These are phyloP conservation scores for Lentinula guzmanii DNA, from an alignment of 768 basidiomycete species.

Conservation along the genomic window DNA sequence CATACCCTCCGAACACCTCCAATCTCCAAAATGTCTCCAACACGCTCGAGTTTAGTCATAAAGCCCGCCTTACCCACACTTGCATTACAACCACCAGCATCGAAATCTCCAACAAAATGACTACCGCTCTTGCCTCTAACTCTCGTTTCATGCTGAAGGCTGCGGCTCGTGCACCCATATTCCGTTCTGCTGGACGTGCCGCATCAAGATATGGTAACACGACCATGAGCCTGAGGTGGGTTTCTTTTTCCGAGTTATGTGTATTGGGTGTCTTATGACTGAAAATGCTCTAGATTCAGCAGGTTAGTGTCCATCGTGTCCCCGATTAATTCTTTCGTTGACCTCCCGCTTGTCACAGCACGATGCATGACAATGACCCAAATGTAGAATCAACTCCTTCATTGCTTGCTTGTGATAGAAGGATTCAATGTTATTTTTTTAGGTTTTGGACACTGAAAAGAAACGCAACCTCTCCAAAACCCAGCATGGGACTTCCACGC, in stretches of 20 bases:
- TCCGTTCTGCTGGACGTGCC: background rate
- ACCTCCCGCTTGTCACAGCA: background rate
- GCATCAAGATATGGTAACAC: background rate
- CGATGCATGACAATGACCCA: slow-evolving; percentile 7
- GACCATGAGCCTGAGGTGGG: background rate
- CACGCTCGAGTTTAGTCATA: background rate
- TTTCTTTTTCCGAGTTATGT: background rate
- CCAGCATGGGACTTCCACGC: slow-evolving; percentile 3
- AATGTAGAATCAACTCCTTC: background rate
- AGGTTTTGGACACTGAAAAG: slow-evolving; percentile 4
- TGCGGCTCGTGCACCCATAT: background rate
- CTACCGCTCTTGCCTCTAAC: background rate
- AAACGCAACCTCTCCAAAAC: slow-evolving; percentile 2
- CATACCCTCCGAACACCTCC: background rate
- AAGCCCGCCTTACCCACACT: background rate
- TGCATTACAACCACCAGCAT: background rate
- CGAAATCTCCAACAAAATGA: background rate
- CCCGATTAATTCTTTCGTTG: background rate
- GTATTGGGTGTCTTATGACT: too few species aligned
- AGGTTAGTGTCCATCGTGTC: background rate
- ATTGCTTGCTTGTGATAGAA: background rate
- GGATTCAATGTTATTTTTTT: background rate
- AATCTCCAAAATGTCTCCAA: background rate
- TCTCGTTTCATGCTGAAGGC: background rate
- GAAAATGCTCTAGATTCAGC: background rate